These are phyloP conservation scores for Zea mays DNA, from an alignment of 176 grass and related monocot genomes.

Conservation along the genomic window DNA sequence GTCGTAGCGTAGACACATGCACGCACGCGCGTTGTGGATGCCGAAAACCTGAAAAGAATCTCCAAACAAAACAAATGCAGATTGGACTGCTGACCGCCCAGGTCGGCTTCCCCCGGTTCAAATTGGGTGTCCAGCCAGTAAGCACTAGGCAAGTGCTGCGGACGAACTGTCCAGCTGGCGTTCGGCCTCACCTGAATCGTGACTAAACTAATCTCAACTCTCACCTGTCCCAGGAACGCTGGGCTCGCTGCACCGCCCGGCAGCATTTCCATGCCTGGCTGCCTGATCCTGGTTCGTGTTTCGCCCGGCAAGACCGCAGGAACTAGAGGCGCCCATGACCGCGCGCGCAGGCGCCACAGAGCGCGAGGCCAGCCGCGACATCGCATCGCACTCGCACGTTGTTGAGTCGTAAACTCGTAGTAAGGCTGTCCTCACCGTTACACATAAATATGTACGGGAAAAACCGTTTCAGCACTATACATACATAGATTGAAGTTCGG, in stretches of 20 bases:
- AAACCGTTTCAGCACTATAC: no score
- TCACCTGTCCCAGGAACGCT: no score
- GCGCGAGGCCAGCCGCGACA: no score
- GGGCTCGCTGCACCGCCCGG: no score
- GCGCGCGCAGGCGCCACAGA: neutral
- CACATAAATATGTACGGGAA: no score
- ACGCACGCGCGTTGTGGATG: neutral
- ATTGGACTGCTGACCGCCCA: neutral
- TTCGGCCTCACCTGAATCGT: neutral
- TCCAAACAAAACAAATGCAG: neutral
- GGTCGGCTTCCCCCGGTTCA: neutral
- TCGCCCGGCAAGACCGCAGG: neutral
- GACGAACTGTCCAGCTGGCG: neutral
- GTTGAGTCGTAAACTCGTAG: no score
- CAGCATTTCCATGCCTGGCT: no score
- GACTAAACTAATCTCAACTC: neutral
- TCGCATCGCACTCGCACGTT: no score
- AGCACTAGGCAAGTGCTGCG: neutral
- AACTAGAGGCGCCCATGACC: constrained; percentile 27
- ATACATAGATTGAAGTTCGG: no score
- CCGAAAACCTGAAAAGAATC: constrained; percentile 6
- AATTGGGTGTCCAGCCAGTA: neutral
- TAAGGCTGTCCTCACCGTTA: no score
- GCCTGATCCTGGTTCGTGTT: no score
- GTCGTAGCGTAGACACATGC: constrained; percentile 14